phyloP scores from a whole-genome alignment of 345 rosid species.

The Gossypium ekmanianum region DNA sequence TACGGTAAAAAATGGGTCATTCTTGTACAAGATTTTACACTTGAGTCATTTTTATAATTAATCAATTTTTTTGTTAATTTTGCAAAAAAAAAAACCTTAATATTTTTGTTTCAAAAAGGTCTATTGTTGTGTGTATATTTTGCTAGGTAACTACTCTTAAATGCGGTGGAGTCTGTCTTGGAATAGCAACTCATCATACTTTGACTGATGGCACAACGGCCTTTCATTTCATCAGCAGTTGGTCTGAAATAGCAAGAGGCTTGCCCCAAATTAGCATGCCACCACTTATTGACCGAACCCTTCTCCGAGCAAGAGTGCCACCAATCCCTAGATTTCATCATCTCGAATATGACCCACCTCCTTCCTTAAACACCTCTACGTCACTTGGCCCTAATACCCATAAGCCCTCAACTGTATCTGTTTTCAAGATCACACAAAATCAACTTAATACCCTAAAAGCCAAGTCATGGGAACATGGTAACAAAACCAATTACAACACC shows the following conservation, averaged over 20 bases:
- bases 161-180: not conserved
- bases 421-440: not conserved
- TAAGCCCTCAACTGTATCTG: not conserved
- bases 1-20: fast-evolving
- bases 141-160: not conserved
- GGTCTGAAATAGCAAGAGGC: not conserved
- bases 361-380: not conserved
- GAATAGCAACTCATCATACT: not conserved
- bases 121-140: not conserved
- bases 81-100: too few species aligned
- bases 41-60: too few species aligned
- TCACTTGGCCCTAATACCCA: not conserved
- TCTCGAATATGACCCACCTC: not conserved
- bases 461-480: not conserved
- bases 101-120: not conserved
- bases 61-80: too few species aligned
- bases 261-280: not conserved
- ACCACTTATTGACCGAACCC: not conserved
- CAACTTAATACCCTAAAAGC: not conserved
- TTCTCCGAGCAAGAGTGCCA: not conserved
- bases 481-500: not conserved
- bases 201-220: not conserved
- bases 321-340: not conserved
- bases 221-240: not conserved
- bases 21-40: too few species aligned